phyloP scores from a whole-genome alignment of 352 stramenopile genomes.

The Phytophthora tentaculata region DNA sequence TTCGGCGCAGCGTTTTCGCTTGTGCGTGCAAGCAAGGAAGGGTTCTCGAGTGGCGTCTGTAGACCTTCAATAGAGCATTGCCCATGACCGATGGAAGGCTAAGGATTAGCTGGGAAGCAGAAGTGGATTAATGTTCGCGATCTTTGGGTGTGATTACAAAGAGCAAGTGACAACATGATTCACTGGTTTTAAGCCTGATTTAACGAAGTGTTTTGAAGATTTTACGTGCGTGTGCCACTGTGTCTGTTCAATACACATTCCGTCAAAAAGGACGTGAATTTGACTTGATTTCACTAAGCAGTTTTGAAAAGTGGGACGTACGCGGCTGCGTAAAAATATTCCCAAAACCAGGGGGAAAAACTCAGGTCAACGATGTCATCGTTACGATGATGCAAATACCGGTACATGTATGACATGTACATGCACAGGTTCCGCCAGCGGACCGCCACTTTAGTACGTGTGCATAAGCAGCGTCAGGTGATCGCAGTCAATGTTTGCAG shows the following conservation, averaged over 20 bases:
- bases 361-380: too few relatives aligned
- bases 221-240: slow-evolving; percentile 19
- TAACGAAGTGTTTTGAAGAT: not conserved
- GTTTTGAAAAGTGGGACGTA: slow-evolving; percentile 25
- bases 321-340: slow-evolving; percentile 36
- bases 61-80: not conserved
- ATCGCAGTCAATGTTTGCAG: not conserved
- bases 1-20: slow-evolving; percentile 44
- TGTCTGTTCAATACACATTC: slow-evolving; percentile 18
- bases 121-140: slow-evolving; percentile 13
- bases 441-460: too few relatives aligned
- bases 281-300: slow-evolving; percentile 27
- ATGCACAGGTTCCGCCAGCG: too few relatives aligned
- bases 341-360: slow-evolving; percentile 30
- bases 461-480: not conserved
- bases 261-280: slow-evolving; percentile 20
- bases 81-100: slow-evolving; percentile 6
- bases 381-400: too few relatives aligned
- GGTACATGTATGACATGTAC: too few relatives aligned
- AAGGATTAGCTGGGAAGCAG: not conserved
- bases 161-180: not conserved
- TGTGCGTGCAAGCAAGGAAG: slow-evolving; percentile 36
- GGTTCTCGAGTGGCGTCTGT: slow-evolving; percentile 21
- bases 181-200: not conserved
- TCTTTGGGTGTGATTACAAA: slow-evolving; percentile 3